Evolutionary conservation across 2,329 filamentous ascomycete species (phyloP).

Genomic region (Mariannaea sp.): DNA sequence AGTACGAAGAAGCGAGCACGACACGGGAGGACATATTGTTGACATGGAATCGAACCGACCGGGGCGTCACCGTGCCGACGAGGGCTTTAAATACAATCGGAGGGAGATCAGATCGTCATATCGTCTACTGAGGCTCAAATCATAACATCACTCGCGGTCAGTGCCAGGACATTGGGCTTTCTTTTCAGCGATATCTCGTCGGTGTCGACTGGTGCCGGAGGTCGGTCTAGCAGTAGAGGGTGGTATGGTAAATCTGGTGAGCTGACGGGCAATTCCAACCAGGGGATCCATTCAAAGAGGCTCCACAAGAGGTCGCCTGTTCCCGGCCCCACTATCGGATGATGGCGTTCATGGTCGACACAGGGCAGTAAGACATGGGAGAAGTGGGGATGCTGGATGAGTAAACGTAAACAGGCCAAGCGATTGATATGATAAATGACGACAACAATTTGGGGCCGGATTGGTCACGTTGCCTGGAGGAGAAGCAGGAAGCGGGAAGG

Average conservation of each 20-base stretch:
- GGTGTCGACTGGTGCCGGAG: constrained; percentile 25
- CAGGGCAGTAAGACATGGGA: constrained; percentile 28
- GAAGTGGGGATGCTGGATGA: constrained; percentile 22
- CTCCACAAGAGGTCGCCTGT: constrained; percentile 38
- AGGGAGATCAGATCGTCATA: constrained; percentile 1
- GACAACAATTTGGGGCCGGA: not conserved
- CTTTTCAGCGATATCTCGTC: constrained; percentile 24
- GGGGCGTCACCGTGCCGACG: constrained; percentile 10
- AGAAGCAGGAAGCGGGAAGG: constrained; percentile 12
- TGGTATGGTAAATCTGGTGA: constrained; percentile 37
- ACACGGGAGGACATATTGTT: not conserved
- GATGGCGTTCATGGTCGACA: constrained; percentile 32
- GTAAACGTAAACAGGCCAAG: not conserved
- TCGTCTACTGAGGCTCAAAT: not conserved
- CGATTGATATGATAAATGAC: constrained; percentile 16
- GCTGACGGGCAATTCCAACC: constrained; percentile 27
- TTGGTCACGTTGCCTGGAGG: constrained; percentile 3
- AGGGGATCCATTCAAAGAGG: constrained; percentile 31
- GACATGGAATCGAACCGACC: not conserved
- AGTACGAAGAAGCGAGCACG: no score
- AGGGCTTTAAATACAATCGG: constrained; percentile 16
- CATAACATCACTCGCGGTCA: constrained; percentile 23
- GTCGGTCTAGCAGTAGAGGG: constrained; percentile 29
- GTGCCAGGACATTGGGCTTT: constrained; percentile 26
- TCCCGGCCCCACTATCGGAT: constrained; percentile 40